A percentile compares a stretch with the other conserved stretches of the same genome.
phyloP scores from a whole-genome alignment of 1,139 yeast species.

The Pichia sp. region DNA sequence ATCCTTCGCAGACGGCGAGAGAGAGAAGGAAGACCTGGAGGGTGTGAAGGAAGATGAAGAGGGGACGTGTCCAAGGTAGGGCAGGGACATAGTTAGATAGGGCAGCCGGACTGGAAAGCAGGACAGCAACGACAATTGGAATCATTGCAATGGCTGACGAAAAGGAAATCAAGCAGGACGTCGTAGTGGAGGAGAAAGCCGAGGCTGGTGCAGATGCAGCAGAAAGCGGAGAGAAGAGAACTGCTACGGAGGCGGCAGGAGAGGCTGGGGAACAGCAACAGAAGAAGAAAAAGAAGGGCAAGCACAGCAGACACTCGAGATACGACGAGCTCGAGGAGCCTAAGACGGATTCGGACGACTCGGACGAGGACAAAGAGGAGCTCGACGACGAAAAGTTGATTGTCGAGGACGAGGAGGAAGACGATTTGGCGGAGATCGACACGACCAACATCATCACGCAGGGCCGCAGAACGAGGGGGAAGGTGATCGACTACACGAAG shows the following conservation, averaged over 20 bases:
- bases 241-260: constrained; percentile 19
- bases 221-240: constrained; percentile 19
- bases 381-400: constrained; percentile 54
- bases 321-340: constrained; percentile 43
- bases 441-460: constrained; percentile 74
- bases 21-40: background rate
- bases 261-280: constrained; percentile 23
- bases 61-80: too few species aligned
- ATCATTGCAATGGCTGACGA: constrained; percentile 7
- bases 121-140: background rate
- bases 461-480: constrained; percentile 90
- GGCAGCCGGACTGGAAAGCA: background rate
- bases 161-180: constrained; percentile 4
- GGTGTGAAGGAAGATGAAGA: too few species aligned
- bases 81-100: too few species aligned
- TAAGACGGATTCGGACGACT: constrained; percentile 34
- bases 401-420: constrained; percentile 68
- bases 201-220: background rate
- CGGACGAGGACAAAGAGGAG: constrained; percentile 46
- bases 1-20: background rate
- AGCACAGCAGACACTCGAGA: constrained; percentile 44
- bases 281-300: constrained; percentile 42
- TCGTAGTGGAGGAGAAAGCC: background rate
- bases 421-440: constrained; percentile 80
- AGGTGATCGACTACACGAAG: constrained; percentile 78